Evolutionary conservation across 192 early-diverging fungal genomes (phyloP).

Genomic region (Linnemannia zychae): DNA sequence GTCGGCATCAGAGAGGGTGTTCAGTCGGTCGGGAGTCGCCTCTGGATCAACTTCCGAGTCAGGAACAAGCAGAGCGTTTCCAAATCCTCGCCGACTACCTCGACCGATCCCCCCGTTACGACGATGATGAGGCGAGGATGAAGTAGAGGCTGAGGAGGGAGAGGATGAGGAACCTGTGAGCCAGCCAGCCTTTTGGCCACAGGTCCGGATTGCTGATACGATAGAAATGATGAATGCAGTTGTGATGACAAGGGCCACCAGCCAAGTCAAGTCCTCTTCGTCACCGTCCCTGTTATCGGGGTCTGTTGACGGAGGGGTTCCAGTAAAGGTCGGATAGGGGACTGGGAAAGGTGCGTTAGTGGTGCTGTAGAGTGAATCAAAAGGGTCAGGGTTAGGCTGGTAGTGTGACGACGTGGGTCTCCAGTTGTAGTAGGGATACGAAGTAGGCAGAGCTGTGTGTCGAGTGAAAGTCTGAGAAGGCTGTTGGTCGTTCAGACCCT

Average conservation of each 20-base stretch:
- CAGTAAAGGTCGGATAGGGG: neutral
- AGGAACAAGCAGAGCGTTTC: slow-evolving; percentile 15
- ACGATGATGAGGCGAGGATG: neutral
- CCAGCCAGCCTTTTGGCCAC: slow-evolving; percentile 26
- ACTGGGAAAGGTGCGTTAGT: neutral
- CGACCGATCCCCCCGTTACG: neutral
- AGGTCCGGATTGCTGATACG: slow-evolving; percentile 16
- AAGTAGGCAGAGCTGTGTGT: neutral
- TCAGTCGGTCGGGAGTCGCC: slow-evolving; percentile 30
- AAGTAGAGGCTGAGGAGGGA: neutral
- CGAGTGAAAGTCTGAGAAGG: neutral
- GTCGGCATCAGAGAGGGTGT: slow-evolving; percentile 34
- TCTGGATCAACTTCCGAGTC: slow-evolving; percentile 27
- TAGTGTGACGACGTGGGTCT: neutral
- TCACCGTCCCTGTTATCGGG: slow-evolving; percentile 10
- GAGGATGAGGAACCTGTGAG: slow-evolving; percentile 22
- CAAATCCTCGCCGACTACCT: slow-evolving; percentile 2
- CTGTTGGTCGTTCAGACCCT: neutral
- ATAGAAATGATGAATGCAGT: slow-evolving; percentile 19
- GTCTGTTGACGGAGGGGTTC: neutral
- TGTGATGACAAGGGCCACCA: slow-evolving; percentile 24
- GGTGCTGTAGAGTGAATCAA: neutral
- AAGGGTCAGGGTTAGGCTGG: neutral
- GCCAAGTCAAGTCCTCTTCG: slow-evolving; percentile 37
- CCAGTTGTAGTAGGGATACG: neutral